Base-by-base conservation (phyloP, 352 stramenopile genomes). In the Globisporangium recalcitrans region DNA sequence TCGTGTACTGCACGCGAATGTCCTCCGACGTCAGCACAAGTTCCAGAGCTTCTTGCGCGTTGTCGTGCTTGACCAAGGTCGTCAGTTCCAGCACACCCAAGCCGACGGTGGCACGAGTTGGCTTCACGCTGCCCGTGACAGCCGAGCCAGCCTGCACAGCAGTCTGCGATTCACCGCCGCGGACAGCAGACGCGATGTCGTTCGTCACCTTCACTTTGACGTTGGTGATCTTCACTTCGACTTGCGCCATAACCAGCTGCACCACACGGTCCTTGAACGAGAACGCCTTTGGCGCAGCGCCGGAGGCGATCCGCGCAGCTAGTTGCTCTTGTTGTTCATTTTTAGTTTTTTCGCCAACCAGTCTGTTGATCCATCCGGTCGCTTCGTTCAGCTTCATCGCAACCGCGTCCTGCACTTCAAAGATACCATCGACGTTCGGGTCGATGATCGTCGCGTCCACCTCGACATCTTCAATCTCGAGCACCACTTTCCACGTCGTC, bases 181-280 rank as follows among this genome's bases (percentile, higher is more conserved):
- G 59, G 3, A 31, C 27, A 42, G 69, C 62, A 31, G 78, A 63
- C 57, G 68, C 38, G 60, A 24, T 49, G 19, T 76, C 40, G 6
- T 64, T 73, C 24, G 68, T 82, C 34, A 81, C 71, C 13, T 58
- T 62, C 31, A 88, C 60, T 58, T 68, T 67, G 42, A 85, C 65
- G 22, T 81, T 58, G 10, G 55, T 78, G 51, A 86, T 65, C 48
- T 82, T 73, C 29, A 88, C 58, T 24, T 88, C 79, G 47, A 87
- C 69, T 57, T 88, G 79, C 2, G 77, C 75, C n/a, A 80, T 71
- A 21, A 87, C 69, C 40, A 79, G 65, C 62, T 88, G 79, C 22
- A 88, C 53, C 27, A 87, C 75, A 31, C 79, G 79, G 56, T 88
- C 79, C 31, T 87, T 85, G 38, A 86, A 87, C 11, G 70, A 72